Evolutionary conservation across 225 moss, liverwort and hornwort species (phyloP), one percentile per base, ranked within the genome.

Genomic region (Neckera pumila): DNA sequence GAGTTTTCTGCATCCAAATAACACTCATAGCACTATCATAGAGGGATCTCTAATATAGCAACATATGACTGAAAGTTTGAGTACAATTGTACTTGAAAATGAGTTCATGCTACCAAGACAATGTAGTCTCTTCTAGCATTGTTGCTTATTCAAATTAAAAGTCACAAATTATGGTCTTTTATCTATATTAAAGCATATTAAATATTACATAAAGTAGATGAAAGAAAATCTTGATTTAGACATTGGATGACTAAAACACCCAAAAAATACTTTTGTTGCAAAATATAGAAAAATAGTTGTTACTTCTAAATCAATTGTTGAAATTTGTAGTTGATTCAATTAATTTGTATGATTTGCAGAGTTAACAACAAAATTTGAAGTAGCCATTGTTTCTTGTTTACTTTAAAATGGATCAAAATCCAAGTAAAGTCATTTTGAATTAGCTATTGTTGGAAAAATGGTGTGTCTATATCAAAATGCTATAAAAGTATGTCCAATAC

Each of bases 81-180:
- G 0, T 7, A 14, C 2, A 6, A n/a, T 4, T 22, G 7, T 4
- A 69, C 4, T 38, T 69, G 38, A 12, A 69, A 69, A 69, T 36
- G 11, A 38, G 1, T 38, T 69, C 0, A 0, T 23, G 1, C 1
- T 4, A 22, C 13, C 0, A 4, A 69, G 23, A 69, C 22, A 22
- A 69, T 22, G 12, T 36, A 67, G 12, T 21, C 3, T 38, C 4
- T 38, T 38, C 6, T 69, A 38, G 13, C 38, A 40, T 69, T 38
- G 38, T 6, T 69, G 1, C 7, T 38, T 40, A 1, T 14, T 38
- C 4, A 14, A 23, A 38, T 69, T 38, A 38, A 38, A 69, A n/a
- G n/a, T 69, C 69, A 38, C n/a, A 22, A 21, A 1, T 67, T 67
- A 67, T 67, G 22, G 38, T 22, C 23, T 38, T 22, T 0, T 38